Evolutionary conservation across 2,329 filamentous ascomycete species (phyloP), one percentile per base, ranked within the genome.

Genomic region (Reticulascus tulasneorum): DNA sequence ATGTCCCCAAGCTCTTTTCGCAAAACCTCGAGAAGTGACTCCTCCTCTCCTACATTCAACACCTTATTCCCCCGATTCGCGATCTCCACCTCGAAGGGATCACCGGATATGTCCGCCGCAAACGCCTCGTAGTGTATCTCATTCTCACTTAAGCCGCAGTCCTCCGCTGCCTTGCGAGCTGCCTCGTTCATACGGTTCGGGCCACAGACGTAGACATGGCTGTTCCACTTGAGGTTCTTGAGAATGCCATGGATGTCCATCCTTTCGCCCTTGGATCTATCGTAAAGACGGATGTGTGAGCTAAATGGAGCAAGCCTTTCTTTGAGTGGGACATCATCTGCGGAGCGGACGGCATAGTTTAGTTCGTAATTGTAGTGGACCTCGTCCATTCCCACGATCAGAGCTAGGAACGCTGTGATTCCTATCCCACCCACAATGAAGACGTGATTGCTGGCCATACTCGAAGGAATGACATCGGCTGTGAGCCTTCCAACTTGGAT

Each of bases 381-480:
- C 5, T 47, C 21, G 12, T 57, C 51, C 40, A 67, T 66, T 2
- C 20, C 34, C 31, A 70, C 56, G 4, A 76, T 50, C 17, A 77
- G 59, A 1, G 62, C 48, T 8, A 84, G 49, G 44, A 84, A 84
- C 0, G 80, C 80, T 2, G 81, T 84, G 42, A 84, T 73, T 1
- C 80, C 81, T 20, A 84, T 77, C 0, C 80, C 81, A 9, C 75
- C 80, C 0, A 69, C 77, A 20, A 85, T 71, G 47, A 83, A 76
- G 24, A 84, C 63, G 44, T 83, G 79, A 32, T 73, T 65, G 44
- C 73, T 76, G 7, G 74, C 74, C 1, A 66, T 58, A 3, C 40
- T 50, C 0, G 60, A 62, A 3, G 68, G 54, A 2, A 66, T 65
- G 17, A 79, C 65, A 26, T 67, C 72, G 0, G 58, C 51, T 0